A percentile compares a stretch with the other conserved stretches of the same genome.
Conservation (phyloP, 176 grass and related monocot genomes). For the Metroxylon sagu region DNA sequence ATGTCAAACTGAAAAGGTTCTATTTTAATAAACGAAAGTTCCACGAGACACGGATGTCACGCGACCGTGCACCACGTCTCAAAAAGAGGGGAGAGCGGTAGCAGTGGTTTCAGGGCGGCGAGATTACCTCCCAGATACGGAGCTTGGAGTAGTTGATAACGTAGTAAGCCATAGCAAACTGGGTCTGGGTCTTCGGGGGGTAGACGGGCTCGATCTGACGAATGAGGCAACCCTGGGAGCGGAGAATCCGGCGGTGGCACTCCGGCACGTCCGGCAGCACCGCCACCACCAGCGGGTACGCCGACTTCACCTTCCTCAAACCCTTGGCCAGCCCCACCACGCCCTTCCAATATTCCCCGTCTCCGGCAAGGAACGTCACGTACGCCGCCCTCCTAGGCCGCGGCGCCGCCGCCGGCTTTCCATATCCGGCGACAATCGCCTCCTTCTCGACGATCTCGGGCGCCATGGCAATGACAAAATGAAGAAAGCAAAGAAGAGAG, state of each 20-base stretch:
- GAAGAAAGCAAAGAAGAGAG: too few relatives aligned
- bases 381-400: slow-evolving; percentile 35
- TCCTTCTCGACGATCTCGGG: too few relatives aligned
- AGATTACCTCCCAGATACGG: slow-evolving; percentile 73
- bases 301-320: slow-evolving; percentile 33
- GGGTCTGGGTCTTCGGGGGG: slow-evolving; percentile 56
- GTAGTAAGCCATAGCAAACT: slow-evolving; percentile 87
- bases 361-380: slow-evolving; percentile 65
- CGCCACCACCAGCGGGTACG: slow-evolving; percentile 66
- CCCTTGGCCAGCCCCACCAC: slow-evolving; percentile 69
- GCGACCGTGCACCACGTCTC: too few relatives aligned
- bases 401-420: not conserved
- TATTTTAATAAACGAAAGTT: too few relatives aligned
- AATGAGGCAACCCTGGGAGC: slow-evolving; percentile 46
- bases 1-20: too few relatives aligned
- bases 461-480: too few relatives aligned
- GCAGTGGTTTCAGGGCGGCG: too few relatives aligned
- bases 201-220: slow-evolving; percentile 64
- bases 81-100: too few relatives aligned
- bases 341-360: slow-evolving; percentile 81
- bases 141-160: slow-evolving; percentile 98
- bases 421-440: too few relatives aligned
- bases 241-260: slow-evolving; percentile 31
- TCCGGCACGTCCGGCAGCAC: slow-evolving; percentile 59
- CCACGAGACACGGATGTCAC: too few relatives aligned